A percentile compares a stretch with the other conserved stretches of the same genome.
Evolutionary conservation across 371 early-diverging fungal species (phyloP).

Genomic region (Parasitella parasitica): DNA sequence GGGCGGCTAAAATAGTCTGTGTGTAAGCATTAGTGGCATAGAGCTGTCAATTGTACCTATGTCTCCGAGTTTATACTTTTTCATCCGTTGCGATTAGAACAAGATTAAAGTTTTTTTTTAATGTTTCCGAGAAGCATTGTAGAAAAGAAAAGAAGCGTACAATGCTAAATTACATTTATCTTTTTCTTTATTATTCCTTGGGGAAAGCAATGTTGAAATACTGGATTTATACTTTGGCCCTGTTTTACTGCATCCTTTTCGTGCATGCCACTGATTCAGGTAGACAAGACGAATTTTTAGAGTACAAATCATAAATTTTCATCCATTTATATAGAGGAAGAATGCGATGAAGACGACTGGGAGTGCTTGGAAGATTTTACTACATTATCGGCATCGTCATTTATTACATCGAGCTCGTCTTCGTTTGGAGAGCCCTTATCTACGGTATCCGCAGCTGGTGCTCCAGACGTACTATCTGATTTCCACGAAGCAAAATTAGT

Average conservation of each 20-base stretch:
- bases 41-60: not conserved
- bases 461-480: not conserved
- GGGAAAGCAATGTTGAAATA: not conserved
- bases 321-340: not conserved
- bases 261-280: not conserved
- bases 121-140: not conserved
- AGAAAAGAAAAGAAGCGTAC: not conserved
- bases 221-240: not conserved
- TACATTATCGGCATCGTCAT: not conserved
- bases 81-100: not conserved
- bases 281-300: not conserved
- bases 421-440: not conserved
- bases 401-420: not conserved
- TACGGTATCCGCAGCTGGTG: not conserved
- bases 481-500: conserved; percentile 15
- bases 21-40: too few relatives aligned
- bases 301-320: not conserved
- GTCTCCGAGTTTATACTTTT: not conserved
- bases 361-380: not conserved
- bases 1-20: too few relatives aligned
- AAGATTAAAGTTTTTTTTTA: not conserved
- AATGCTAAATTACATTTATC: not conserved
- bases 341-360: conserved; percentile 5
- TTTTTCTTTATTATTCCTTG: not conserved
- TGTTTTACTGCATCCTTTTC: not conserved